Base-by-base conservation (phyloP, 306 rosid species). In the Malus asiatica region DNA sequence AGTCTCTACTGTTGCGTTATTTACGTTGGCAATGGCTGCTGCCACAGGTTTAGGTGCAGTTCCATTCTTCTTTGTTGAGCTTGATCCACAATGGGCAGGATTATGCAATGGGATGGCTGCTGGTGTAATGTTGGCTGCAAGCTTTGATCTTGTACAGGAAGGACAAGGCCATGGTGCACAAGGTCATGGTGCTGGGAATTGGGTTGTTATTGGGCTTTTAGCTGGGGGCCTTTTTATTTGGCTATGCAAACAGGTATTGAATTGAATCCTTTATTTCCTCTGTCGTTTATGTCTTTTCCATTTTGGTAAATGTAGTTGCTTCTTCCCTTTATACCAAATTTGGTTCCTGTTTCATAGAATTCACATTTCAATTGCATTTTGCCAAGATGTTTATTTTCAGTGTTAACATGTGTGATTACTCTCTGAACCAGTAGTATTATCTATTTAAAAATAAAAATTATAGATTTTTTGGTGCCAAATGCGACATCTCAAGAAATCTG, bases 71-170 rank as follows among this genome's bases (percentile, higher is more conserved):
- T 96, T 96, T 83, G 96, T 96, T 81, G 97, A 96, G 86, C 99
- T 92, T 77, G 97, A 92, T 84, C 96, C 98, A 3, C 96, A 89
- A 72, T 96, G 99, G 99, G 98, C 97, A 60, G 99, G 99, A 44
- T 71, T 96, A 58, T 96, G 99, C 86, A 96, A 96, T 70, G 99
- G 99, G 82, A 96, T 96, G 95, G 99, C 98, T 61, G 96, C 99
- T 46, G 99, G 99, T 86, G 99, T 96, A 66, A 96, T 96, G 99
- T 83, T 96, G 90, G 97, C 98, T 78, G 98, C 98, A 8, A 96
- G 99, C 88, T 96, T 96, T 82, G 98, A 92, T 78, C 90, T 96
- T 19, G 76, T 96, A 44, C 93, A 89, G 86, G 98, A 96, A 85
- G 99, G 99, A 79, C 99, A 88, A 84, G 97, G 79, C 3, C 90